phyloP scores from a whole-genome alignment of 768 basidiomycete species.

The Russula foetens region DNA sequence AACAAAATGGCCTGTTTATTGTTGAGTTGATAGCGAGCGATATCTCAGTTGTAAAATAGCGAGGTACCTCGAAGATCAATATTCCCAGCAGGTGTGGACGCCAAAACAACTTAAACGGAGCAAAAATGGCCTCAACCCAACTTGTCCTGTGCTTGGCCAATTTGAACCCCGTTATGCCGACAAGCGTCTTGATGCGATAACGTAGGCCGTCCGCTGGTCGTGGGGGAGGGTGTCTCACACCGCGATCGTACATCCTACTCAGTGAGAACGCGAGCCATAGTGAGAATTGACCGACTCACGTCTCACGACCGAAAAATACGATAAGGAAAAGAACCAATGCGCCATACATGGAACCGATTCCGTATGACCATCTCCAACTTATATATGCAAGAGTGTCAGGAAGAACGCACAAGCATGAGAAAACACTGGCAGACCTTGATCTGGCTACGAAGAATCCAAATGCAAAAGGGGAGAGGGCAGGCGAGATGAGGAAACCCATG shows the following conservation, averaged over 20 bases:
- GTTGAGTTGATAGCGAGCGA: background rate
- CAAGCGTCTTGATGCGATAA: constrained; percentile 47
- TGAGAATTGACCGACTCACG: constrained; percentile 32
- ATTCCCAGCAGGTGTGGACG: constrained; percentile 51
- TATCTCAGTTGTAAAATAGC: no score
- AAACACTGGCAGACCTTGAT: constrained; percentile 30
- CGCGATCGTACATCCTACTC: constrained; percentile 55
- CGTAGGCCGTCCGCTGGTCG: constrained; percentile 30
- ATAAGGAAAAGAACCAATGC: constrained; percentile 49
- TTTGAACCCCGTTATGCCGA: constrained; percentile 54
- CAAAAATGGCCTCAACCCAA: constrained; percentile 39
- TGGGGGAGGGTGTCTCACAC: constrained; percentile 31
- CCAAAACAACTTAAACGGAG: constrained; percentile 49
- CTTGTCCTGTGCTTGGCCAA: constrained; percentile 49
- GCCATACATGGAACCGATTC: constrained; percentile 53
- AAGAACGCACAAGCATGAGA: background rate
- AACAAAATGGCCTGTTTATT: constrained; percentile 43
- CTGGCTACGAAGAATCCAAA: constrained; percentile 62
- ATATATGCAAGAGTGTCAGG: background rate
- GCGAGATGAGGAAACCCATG: constrained; percentile 62
- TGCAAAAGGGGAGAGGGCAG: constrained; percentile 55
- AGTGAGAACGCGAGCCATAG: constrained; percentile 1
- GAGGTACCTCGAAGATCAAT: constrained; percentile 31
- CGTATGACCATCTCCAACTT: constrained; percentile 61
- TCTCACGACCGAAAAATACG: constrained; percentile 55